Evolutionary conservation across 345 rosid species (phyloP).

Genomic region (Durio zibethinus): DNA sequence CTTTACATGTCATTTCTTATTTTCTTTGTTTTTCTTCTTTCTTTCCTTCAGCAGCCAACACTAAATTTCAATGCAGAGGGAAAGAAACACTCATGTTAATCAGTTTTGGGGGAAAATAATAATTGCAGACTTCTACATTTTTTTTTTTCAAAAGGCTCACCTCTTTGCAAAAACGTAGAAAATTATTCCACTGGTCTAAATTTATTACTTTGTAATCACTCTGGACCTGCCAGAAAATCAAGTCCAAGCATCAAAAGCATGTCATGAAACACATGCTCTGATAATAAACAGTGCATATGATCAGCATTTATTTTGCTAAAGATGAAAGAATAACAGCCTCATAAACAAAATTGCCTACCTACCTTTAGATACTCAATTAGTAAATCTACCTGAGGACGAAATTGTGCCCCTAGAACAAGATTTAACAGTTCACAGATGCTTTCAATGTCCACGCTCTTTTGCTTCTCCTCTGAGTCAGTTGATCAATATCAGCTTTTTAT

Average conservation of each 20-base stretch:
- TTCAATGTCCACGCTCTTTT: slow-evolving; percentile 50
- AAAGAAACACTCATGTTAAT: not conserved
- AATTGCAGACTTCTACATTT: not conserved
- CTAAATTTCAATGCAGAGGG: not conserved
- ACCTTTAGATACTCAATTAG: slow-evolving; percentile 52
- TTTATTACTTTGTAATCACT: slow-evolving; percentile 52
- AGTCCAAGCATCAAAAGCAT: not conserved
- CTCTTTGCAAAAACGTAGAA: slow-evolving; percentile 55
- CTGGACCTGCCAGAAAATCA: slow-evolving; percentile 38
- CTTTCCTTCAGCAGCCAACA: not conserved
- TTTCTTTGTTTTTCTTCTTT: not conserved
- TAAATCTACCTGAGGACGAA: slow-evolving; percentile 30
- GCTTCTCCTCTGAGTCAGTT: slow-evolving; percentile 47
- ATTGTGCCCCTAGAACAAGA: slow-evolving; percentile 41
- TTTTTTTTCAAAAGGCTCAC: slow-evolving; percentile 30
- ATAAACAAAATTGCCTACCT: not conserved
- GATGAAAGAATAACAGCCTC: not conserved
- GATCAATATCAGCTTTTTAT: slow-evolving; percentile 4
- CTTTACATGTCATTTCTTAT: not conserved
- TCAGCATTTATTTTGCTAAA: not conserved
- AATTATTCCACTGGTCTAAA: slow-evolving; percentile 48
- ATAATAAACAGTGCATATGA: not conserved
- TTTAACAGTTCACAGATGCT: slow-evolving; percentile 48
- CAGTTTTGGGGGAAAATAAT: not conserved
- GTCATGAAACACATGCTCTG: not conserved